phyloP scores from a whole-genome alignment of 169 alveolate species.

The Cytauxzoon felis region DNA sequence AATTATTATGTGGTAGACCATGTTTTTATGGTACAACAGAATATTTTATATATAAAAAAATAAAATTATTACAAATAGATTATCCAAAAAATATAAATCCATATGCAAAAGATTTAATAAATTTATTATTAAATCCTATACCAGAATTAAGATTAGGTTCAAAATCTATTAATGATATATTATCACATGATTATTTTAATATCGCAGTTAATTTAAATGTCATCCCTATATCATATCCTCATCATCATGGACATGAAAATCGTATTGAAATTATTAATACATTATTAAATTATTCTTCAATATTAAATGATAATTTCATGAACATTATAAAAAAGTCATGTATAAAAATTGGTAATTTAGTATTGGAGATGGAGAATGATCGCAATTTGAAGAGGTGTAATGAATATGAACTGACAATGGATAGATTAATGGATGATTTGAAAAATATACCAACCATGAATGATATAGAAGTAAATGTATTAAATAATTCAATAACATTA shows the following conservation, averaged over 20 bases:
- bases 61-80: constrained; percentile 32
- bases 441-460: background rate
- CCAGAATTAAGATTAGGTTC: constrained; percentile 69
- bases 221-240: too few species aligned
- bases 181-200: too few species aligned
- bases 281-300: too few species aligned
- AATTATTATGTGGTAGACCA: constrained; percentile 78
- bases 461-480: background rate
- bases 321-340: constrained; percentile 4
- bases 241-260: too few species aligned
- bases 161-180: too few species aligned
- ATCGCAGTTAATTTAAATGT: too few species aligned
- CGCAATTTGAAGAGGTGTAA: background rate
- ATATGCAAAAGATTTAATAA: constrained; percentile 70
- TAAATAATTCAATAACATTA: background rate
- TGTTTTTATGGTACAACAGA: constrained; percentile 73
- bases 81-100: constrained; percentile 58
- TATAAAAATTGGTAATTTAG: background rate
- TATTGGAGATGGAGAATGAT: background rate
- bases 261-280: too few species aligned
- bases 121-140: constrained; percentile 40
- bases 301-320: too few species aligned
- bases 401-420: background rate
- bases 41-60: constrained; percentile 68
- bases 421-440: background rate